Percentiles rank a stretch among this genome's conserved stretches.
Evolutionary conservation across 129 eudicot genomes (phyloP).

Genomic region (Glebionis coronaria): DNA sequence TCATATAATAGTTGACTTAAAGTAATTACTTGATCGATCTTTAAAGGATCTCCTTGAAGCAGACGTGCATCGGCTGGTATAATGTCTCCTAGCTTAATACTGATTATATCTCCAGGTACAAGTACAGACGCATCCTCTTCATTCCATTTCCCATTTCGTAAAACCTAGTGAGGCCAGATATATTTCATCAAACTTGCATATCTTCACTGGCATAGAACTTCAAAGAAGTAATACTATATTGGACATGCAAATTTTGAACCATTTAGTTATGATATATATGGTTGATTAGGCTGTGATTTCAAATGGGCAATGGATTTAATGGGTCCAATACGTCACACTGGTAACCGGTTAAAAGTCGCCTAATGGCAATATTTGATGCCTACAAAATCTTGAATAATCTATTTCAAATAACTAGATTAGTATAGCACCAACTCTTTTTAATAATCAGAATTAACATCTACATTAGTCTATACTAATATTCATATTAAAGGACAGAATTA

Average conservation of each 20-base stretch:
- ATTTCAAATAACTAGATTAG: not conserved
- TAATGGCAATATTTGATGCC: not conserved
- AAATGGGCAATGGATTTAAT: not conserved
- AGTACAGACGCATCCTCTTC: constrained; percentile 54
- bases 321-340: too few relatives aligned
- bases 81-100: constrained; percentile 51
- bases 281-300: not conserved
- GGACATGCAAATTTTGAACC: too few relatives aligned
- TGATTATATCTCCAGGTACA: constrained; percentile 55
- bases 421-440: too few relatives aligned
- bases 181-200: constrained; percentile 8
- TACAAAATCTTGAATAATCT: not conserved
- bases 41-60: constrained; percentile 52
- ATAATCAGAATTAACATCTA: too few relatives aligned
- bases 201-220: not conserved
- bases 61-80: constrained; percentile 62
- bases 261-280: too few relatives aligned
- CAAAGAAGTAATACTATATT: not conserved
- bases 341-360: too few relatives aligned
- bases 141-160: constrained; percentile 56
- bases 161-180: constrained; percentile 31
- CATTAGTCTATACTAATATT: too few relatives aligned
- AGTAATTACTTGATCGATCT: constrained; percentile 49
- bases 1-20: not conserved
- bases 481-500: too few relatives aligned